These are phyloP conservation scores for Clonostachys chloroleuca DNA, from an alignment of 2,329 filamentous ascomycete genomes.

Conservation along the genomic window DNA sequence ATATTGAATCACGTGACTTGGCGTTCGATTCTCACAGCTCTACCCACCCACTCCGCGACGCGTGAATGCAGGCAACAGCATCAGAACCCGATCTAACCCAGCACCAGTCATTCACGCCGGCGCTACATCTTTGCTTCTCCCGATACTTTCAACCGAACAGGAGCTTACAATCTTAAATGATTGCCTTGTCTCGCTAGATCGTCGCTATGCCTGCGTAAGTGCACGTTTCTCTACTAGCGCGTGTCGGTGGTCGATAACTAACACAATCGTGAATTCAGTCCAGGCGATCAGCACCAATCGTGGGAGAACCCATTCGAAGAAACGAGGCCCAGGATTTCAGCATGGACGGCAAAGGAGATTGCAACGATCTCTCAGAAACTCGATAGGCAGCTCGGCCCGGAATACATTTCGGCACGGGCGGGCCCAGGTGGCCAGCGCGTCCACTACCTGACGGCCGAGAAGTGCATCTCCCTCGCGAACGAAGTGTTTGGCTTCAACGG, in stretches of 20 bases:
- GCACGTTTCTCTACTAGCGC: not conserved
- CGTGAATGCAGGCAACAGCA: too few species aligned
- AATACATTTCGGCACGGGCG: constrained; percentile 85
- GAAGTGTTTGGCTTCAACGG: constrained; percentile 97
- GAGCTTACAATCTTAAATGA: constrained; percentile 9
- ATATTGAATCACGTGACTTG: too few species aligned
- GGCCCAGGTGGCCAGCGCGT: constrained; percentile 83
- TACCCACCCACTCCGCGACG: too few species aligned
- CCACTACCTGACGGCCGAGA: constrained; percentile 93
- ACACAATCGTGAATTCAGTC: constrained; percentile 34
- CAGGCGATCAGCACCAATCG: constrained; percentile 58
- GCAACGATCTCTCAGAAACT: constrained; percentile 81
- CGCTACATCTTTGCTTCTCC: too few species aligned
- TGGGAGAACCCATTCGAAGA: constrained; percentile 81
- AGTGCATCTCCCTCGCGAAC: constrained; percentile 91
- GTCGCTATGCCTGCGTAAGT: constrained; percentile 39
- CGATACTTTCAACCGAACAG: too few species aligned
- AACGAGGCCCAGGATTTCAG: constrained; percentile 59
- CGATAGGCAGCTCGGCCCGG: constrained; percentile 90
- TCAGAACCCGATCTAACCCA: too few species aligned
- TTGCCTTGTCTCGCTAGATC: constrained; percentile 7
- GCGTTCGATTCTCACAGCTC: too few species aligned
- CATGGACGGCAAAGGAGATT: constrained; percentile 87
- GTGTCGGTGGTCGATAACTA: constrained; percentile 5
- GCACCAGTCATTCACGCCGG: too few species aligned